A percentile compares a stretch with the other conserved stretches of the same genome.
phyloP scores from a whole-genome alignment of 768 basidiomycete species.

The Tylopilus sp. region DNA sequence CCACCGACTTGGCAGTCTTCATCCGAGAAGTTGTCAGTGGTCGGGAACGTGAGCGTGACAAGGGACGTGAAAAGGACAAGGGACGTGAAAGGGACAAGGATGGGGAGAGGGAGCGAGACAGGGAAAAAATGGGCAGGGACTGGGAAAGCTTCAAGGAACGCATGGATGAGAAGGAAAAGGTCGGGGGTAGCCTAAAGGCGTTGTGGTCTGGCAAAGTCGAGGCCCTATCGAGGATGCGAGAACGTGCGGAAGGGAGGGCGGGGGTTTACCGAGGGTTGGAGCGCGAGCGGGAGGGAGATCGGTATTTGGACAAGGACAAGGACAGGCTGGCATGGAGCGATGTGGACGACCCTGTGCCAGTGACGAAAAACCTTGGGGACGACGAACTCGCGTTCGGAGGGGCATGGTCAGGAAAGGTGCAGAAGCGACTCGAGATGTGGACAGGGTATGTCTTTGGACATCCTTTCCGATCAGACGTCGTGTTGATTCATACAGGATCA shows the following conservation, averaged over 20 bases:
- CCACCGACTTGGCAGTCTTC: slow-evolving; percentile 51
- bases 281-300: slow-evolving; percentile 27
- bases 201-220: slow-evolving; percentile 35
- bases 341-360: slow-evolving; percentile 20
- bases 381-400: slow-evolving; percentile 34
- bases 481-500: slow-evolving; percentile 27
- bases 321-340: slow-evolving; percentile 31
- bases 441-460: slow-evolving; percentile 36
- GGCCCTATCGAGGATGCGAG: slow-evolving; percentile 25
- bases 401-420: slow-evolving; percentile 41
- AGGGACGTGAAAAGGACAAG: slow-evolving; percentile 36
- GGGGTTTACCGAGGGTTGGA: slow-evolving; percentile 13
- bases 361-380: slow-evolving; percentile 24
- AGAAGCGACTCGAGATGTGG: slow-evolving; percentile 49
- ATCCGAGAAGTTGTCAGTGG: slow-evolving; percentile 41
- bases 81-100: slow-evolving; percentile 31
- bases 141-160: slow-evolving; percentile 32
- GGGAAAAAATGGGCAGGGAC: slow-evolving; percentile 35
- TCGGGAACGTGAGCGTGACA: slow-evolving; percentile 28
- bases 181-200: slow-evolving; percentile 32
- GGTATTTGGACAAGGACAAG: slow-evolving; percentile 27
- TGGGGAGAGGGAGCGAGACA: slow-evolving; percentile 32
- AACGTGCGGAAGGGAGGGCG: slow-evolving; percentile 25
- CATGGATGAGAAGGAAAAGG: slow-evolving; percentile 33
- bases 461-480: background rate